Evolutionary conservation across 2,329 filamentous ascomycete species (phyloP), one percentile per base, ranked within the genome.

Genomic region (Claviceps sp.): DNA sequence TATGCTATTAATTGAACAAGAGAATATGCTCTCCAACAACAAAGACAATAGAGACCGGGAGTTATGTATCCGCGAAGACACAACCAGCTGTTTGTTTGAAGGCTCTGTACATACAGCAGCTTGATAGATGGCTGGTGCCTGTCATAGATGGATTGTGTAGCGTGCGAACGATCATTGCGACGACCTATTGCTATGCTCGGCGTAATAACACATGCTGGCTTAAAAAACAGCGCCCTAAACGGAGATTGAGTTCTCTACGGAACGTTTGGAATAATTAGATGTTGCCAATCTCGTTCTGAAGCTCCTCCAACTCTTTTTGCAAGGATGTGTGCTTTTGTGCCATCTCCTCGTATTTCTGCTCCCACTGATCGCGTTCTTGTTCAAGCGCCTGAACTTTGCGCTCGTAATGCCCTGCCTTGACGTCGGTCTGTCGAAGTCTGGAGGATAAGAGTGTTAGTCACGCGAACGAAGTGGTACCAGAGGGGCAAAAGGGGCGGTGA

Each of bases 391-490:
- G 88, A 62, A 97, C 93, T 79, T 97, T 97, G 74, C 93, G 93
- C 78, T 98, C 93, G 73, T 91, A 97, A 77, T 98, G 91, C 64
- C 91, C 93, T 65, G 91, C 90, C 80, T 97, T 97, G 75, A 97
- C 89, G 70, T 98, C 93, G 74, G 93, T 96, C 77, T 95, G 90
- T 70, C 93, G 90, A 67, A 97, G 88, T 76, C 93, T 98, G 62
- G 58, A 53, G 1, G 52, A 45, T 55, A 44, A 17, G 34, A 50
- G 49, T 52, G 54, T 61, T 55, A 60, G 57, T 46, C 46, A 50
- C 38, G 37, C 8, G 6, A 42, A 38, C 11, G 29, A 39, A 34
- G 20, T 47, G 13, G n/a, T 44, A 3, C 20, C 34, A 34, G 9
- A 9, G 38, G 38, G 23, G 39, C 20, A n/a, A 38, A 17, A 9